A percentile compares a stretch with the other conserved stretches of the same genome.
Evolutionary conservation across 208 protist species (phyloP).

Genomic region (Trypanosoma conorhini): DNA sequence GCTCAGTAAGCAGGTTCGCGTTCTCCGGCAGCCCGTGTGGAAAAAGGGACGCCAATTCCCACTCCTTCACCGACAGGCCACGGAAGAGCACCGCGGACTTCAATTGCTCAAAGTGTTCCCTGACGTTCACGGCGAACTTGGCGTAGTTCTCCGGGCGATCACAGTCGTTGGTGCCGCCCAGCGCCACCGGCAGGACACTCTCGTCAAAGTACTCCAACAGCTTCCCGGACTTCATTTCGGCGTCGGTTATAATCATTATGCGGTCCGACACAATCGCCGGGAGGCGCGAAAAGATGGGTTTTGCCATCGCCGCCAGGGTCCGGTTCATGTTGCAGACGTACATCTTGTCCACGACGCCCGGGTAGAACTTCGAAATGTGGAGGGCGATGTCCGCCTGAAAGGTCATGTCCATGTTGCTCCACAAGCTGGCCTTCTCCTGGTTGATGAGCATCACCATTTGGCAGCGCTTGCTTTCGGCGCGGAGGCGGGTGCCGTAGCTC

Average conservation of each 20-base stretch:
- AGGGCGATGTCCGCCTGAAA: conserved; percentile 30
- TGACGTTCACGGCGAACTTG: conserved; percentile 21
- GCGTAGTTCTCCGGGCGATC: conserved; percentile 18
- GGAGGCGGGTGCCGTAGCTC: conserved; percentile 25
- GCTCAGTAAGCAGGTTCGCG: neutral
- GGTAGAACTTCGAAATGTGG: conserved; percentile 30
- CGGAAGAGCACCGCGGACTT: conserved; percentile 13
- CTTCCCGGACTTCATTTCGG: conserved; percentile 23
- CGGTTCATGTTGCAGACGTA: conserved; percentile 29
- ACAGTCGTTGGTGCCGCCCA: conserved; percentile 33
- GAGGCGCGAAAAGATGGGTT: conserved; percentile 24
- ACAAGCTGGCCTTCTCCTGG: conserved; percentile 34
- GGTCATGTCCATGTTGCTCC: conserved; percentile 30
- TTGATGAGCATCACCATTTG: conserved; percentile 32
- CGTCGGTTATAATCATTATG: conserved; percentile 27
- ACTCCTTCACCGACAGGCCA: conserved; percentile 38
- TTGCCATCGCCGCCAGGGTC: conserved; percentile 16
- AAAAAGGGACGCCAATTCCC: conserved; percentile 32
- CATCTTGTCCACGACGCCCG: conserved; percentile 20
- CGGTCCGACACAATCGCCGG: conserved; percentile 20
- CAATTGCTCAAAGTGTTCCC: conserved; percentile 28
- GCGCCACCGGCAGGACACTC: conserved; percentile 29
- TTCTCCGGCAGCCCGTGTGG: conserved; percentile 15
- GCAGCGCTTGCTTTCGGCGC: conserved; percentile 25
- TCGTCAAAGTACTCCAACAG: conserved; percentile 32